Conservation (phyloP, 2,329 filamentous ascomycete species). For the Exserohilum rostratum region DNA sequence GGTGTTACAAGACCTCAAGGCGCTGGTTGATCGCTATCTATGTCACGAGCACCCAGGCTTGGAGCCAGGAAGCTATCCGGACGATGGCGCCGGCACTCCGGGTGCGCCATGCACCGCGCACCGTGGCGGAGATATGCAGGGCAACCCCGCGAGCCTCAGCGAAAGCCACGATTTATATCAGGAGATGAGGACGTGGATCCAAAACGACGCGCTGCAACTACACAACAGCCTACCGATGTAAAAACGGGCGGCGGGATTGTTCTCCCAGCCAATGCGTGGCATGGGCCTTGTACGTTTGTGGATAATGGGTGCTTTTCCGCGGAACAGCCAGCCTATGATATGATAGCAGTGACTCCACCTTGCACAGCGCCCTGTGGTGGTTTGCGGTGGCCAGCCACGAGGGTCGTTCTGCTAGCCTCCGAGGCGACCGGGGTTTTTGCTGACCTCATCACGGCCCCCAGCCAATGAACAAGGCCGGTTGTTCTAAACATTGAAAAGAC, state of each 20-base stretch:
- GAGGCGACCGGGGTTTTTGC: neutral
- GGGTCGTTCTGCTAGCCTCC: neutral
- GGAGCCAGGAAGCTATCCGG: slow-evolving; percentile 1
- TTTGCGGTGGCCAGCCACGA: neutral
- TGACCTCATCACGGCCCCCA: neutral
- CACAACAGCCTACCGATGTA: slow-evolving; percentile 22
- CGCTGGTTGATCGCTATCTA: slow-evolving; percentile 28
- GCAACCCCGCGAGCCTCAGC: neutral
- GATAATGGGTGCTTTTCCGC: neutral
- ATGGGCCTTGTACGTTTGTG: neutral
- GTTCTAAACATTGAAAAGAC: no score
- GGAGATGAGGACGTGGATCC: slow-evolving; percentile 26
- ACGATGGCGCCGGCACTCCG: neutral
- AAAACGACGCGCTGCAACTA: slow-evolving; percentile 21
- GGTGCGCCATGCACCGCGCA: neutral
- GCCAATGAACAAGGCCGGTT: neutral
- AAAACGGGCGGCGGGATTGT: neutral
- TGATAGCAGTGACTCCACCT: neutral
- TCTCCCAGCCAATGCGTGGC: neutral
- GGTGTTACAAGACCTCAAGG: slow-evolving; percentile 31
- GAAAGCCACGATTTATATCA: slow-evolving; percentile 15
- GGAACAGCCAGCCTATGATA: slow-evolving; percentile 1
- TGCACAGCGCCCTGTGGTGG: neutral
- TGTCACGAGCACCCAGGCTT: slow-evolving; percentile 4
- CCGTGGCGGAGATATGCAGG: neutral